These are phyloP conservation scores for Olyra latifolia DNA, from an alignment of 176 grass and related monocot genomes.

Conservation along the genomic window DNA sequence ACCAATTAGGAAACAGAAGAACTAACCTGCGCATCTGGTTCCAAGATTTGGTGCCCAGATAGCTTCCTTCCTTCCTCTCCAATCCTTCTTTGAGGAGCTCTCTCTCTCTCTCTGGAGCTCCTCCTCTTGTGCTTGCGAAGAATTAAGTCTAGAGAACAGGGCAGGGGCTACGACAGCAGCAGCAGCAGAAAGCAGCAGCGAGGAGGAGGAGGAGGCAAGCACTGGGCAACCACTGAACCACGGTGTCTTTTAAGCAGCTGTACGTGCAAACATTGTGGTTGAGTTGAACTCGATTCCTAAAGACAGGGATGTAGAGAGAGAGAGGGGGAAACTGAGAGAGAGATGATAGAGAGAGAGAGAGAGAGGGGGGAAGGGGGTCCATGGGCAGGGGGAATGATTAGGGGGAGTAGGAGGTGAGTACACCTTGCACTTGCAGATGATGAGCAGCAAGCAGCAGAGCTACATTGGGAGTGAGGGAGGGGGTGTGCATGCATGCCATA, in stretches of 20 bases:
- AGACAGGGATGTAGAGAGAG: slow-evolving; percentile 20
- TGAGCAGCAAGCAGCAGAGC: neutral
- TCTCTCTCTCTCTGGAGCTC: neutral
- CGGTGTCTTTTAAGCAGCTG: slow-evolving; percentile 36
- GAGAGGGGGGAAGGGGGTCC: neutral
- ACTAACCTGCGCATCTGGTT: neutral
- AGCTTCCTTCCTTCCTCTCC: neutral
- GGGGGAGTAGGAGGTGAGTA: neutral
- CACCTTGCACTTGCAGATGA: slow-evolving; percentile 4
- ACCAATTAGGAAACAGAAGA: neutral
- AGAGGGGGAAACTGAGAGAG: neutral
- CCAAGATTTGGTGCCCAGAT: neutral
- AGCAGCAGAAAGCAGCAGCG: neutral
- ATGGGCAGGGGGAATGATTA: slow-evolving; percentile 17
- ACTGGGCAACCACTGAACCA: neutral
- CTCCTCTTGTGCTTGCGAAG: neutral
- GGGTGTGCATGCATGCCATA: neutral
- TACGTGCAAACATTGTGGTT: neutral
- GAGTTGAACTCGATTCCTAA: slow-evolving; percentile 33
- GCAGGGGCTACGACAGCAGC: neutral
- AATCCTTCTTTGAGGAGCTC: neutral
- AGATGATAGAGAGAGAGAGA: neutral
- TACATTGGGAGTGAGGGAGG: neutral
- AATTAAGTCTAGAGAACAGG: neutral
- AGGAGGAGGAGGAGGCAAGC: neutral